Base-by-base conservation (phyloP, 2,329 filamentous ascomycete genomes). In the Fusarium metavorans region DNA sequence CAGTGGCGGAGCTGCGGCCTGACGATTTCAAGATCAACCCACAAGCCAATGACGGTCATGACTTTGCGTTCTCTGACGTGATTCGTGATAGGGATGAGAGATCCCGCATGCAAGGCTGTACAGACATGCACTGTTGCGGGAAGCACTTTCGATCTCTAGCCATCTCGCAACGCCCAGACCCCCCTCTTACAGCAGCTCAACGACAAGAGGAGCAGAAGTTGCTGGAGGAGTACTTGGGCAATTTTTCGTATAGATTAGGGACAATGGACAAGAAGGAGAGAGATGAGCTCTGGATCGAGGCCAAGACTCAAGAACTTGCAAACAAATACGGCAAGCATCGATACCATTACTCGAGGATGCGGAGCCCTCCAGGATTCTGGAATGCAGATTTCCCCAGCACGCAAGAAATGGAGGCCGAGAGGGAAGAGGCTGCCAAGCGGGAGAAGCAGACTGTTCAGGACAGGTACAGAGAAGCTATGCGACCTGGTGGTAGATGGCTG, bases 311-410 rank as follows among this genome's bases (percentile, higher is more conserved):
- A 79, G 87, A 92, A 58, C 85, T 97, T 72, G 93, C 95, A 1
- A 92, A 95, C 78, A 88, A 90, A 71, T 91, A 90, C 81, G 95
- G 95, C 7, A 94, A 88, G 80, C 95, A 98, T 82, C 89, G 93
- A 66, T 90, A 96, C 76, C 88, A 91, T 32, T 95, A 93, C 82
- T 89, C 92, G 69, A 89, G 95, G 60, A 88, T 90, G 72, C 87
- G 85, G 52, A 94, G 93, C 11, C 95, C 97, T 14, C 94, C 95
- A 2, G 95, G 95, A 0, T 98, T 94, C 81, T 99, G 97, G 97
- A 88, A 94, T 64, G 89, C 93, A 2, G 96, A 97, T 76, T 97
- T 99, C 81, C 95, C 96, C 2, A 91, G 86, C 30, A 98, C 97
- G 2, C 97, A 98, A 81, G 94, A 98, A 82, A 83, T 92, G 32